Base-by-base conservation (phyloP, 495 filamentous ascomycete genomes). In the Tricharina praecox region DNA sequence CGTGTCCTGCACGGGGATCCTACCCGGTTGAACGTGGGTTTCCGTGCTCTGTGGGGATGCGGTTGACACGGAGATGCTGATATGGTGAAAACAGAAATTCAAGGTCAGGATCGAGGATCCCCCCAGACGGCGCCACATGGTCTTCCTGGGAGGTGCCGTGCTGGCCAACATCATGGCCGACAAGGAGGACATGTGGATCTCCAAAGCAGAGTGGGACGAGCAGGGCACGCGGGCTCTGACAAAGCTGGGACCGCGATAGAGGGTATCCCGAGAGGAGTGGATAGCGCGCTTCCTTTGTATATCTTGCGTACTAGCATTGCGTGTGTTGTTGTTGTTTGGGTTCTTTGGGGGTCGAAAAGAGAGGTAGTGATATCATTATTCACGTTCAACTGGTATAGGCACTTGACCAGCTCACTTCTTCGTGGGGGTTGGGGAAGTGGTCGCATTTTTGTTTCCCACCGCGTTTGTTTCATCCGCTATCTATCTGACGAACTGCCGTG, bases 91-190 rank as follows among this genome's bases (percentile, higher is more conserved):
- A 44, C 58, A 82, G 78, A 99, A 96, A 78, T 96, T 99, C 73
- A 96, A 95, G 74, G 86, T 96, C 30, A 77, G 90, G 62, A 95
- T 99, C 65, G 92, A 99, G 60, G 90, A 99, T 62, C 92, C 90
- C 37, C 90, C 90, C 15, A 74, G 90, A 66, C 75, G 90, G 63
- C 75, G 87, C 62, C 92, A 99, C 66, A 96, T 99, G 90, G 92
- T 96, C 3, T 99, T 99, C 76, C 65, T 96, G 47, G 90, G 90
- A 49, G 90, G 90, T 59, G 92, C 90, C 7, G 92, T 99, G 39
- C 72, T 99, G 45, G 90, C 90, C 10, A 43, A 94, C 63, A 85
- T 97, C 67, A 96, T 97, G 79, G 85, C 90, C 41, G 86, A 96
- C 64, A 93, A 93, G 66, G 83, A 94, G 58, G 79, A 81, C 62